Evolutionary conservation across 495 filamentous ascomycete genomes (phyloP), one percentile per base, ranked within the genome.

Genomic region (Delitschia confertaspora): DNA sequence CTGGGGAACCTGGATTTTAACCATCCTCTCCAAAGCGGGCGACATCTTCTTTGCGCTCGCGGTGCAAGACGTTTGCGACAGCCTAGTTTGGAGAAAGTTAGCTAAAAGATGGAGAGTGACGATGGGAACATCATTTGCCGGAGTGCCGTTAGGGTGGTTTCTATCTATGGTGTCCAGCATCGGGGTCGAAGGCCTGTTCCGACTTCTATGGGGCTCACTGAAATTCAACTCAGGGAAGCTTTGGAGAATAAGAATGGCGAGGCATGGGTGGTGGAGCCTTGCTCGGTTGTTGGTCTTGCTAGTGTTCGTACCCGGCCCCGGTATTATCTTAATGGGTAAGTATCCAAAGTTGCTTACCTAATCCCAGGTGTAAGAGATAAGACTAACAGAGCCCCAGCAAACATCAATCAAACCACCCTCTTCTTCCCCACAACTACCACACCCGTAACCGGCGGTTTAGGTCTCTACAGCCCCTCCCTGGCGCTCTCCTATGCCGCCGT

Each of bases 1-100:
- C 3, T 24, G 34, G 8, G 45, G 45, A 4, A 49, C 18, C 19
- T 49, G 38, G 45, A 27, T 49, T 8, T 23, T 49, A 9, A 35
- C 20, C 19, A 26, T 49, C 2, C 23, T 49, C 3, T 37, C 45
- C 27, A 49, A 49, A 31, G 27, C 37, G 4, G 45, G 37, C 13
- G 45, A 49, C 38, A 49, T 49, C 38, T 13, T 30, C 6, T 49
- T 49, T 25, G 45, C 37, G 3, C 36, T 49, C 23, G 45, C 45
- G 1, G 31, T 49, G 1, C 37, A 41, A 17, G 45, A 49, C 21
- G 18, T 31, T 0, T 16, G 35, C 14, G 45, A 49, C 17, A 49
- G 37, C 1, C 18, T 49, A 22, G 36, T 32, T 17, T 49, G 45
- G 45, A 3, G 45, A 10, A 41, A 20, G 14, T 9, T 49, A 9